Conservation (phyloP, 2,329 filamentous ascomycete genomes). For the Neopestalotiopsis rosae region DNA sequence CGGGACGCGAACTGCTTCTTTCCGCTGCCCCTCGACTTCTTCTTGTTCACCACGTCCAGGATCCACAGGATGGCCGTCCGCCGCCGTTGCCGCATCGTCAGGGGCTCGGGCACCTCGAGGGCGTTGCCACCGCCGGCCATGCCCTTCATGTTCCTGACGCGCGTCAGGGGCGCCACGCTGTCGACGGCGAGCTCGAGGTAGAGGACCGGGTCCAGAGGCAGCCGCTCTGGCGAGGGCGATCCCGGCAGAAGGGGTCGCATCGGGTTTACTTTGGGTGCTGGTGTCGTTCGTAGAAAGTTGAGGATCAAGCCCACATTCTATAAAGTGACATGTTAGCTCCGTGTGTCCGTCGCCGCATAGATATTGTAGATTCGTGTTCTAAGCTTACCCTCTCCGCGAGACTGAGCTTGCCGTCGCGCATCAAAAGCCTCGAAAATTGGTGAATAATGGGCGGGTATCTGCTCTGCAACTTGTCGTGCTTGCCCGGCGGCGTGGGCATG, state of each 20-base stretch:
- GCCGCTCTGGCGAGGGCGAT: constrained; percentile 75
- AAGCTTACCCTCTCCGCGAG: constrained; percentile 81
- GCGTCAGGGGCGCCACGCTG: constrained; percentile 87
- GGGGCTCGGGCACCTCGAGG: constrained; percentile 81
- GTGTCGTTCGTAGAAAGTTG: constrained; percentile 81
- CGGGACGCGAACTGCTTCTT: constrained; percentile 75
- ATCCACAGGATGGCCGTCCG: constrained; percentile 88
- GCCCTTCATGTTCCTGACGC: constrained; percentile 76
- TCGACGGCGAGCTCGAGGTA: constrained; percentile 93
- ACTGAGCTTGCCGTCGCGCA: constrained; percentile 89
- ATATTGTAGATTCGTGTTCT: neutral
- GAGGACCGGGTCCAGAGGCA: constrained; percentile 86
- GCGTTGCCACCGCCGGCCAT: constrained; percentile 85
- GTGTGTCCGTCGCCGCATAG: neutral
- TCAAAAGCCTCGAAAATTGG: constrained; percentile 89
- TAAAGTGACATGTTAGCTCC: neutral
- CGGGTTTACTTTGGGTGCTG: constrained; percentile 77
- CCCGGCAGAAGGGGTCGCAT: constrained; percentile 75
- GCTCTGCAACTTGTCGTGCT: constrained; percentile 68
- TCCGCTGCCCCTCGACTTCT: constrained; percentile 74
- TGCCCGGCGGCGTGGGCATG: constrained; percentile 65
- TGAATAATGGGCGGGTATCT: constrained; percentile 85
- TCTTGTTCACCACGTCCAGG: constrained; percentile 80
- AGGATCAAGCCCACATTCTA: constrained; percentile 88
- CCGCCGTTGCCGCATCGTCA: constrained; percentile 76